Evolutionary conservation across 1,284 basidiomycete species (phyloP).

Genomic region (Ceratobasidium sp.): DNA sequence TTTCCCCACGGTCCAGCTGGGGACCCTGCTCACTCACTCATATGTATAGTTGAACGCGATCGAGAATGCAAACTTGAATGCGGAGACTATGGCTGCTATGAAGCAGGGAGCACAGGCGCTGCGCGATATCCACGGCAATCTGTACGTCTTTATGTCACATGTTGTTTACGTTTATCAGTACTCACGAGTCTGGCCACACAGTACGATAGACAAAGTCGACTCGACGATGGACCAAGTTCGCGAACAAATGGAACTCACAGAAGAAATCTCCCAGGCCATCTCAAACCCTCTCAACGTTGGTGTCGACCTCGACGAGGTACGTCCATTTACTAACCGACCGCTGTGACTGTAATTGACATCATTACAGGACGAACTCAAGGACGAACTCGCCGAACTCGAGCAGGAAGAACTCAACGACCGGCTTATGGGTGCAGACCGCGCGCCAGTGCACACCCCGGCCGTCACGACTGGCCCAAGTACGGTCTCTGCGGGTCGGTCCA

Average conservation of each 20-base stretch:
- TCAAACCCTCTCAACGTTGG: conserved; percentile 73
- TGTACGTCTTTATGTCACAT: conserved; percentile 65
- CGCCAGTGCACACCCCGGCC: conserved; percentile 83
- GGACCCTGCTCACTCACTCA: conserved; percentile 1
- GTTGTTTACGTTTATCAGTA: conserved; percentile 6
- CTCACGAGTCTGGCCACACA: conserved; percentile 49
- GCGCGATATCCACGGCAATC: conserved; percentile 87
- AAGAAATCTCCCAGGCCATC: conserved; percentile 95
- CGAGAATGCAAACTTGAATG: conserved; percentile 97
- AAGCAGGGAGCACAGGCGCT: conserved; percentile 93
- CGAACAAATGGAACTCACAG: conserved; percentile 92
- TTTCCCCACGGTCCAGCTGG: conserved; percentile 12
- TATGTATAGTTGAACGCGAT: conserved; percentile 78
- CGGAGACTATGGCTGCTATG: conserved; percentile 98
- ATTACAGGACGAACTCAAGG: conserved; percentile 76
- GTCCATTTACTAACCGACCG: neutral
- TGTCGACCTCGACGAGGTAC: conserved; percentile 73
- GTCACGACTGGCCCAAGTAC: conserved; percentile 47
- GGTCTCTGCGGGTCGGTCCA: conserved; percentile 47
- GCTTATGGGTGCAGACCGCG: conserved; percentile 87
- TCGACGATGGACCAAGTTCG: conserved; percentile 87
- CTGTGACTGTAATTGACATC: conserved; percentile 17
- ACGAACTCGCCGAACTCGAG: conserved; percentile 88
- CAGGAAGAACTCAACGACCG: conserved; percentile 89
- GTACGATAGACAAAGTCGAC: conserved; percentile 91